Evolutionary conservation across 2,329 filamentous ascomycete species (phyloP), one percentile per base, ranked within the genome.

Genomic region (Botryosphaeria dothidea): DNA sequence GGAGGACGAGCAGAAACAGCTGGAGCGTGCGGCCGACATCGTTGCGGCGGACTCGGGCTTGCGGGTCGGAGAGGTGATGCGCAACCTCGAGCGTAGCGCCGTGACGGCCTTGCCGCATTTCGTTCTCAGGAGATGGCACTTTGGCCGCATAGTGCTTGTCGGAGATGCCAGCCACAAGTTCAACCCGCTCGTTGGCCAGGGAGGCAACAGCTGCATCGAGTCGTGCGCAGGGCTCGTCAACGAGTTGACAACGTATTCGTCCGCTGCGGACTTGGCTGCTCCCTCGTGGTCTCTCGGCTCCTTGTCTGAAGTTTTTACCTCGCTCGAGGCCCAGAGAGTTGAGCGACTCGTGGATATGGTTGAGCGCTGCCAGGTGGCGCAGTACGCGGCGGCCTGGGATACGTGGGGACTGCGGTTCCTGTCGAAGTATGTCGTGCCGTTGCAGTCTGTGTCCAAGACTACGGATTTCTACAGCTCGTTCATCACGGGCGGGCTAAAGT

Each of bases 391-490:
- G 13, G 51, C 51, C 8, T 56, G 51, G 51, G 31, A 56, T 25
- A 38, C 51, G 6, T n/a, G 51, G 31, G 31, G 9, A 4, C 31
- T 56, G n/a, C 38, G 38, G 29, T 27, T 56, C 31, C 31, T 56
- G 19, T 3, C 31, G 11, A 38, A 25, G 19, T 25, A 56, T 31
- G 21, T 56, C 21, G 9, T 25, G n/a, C 51, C 51, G 2, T 5
- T 56, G n/a, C 51, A 25, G 19, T 38, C 31, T 1, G 29, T 36
- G 6, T 11, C 51, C 9, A 56, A 56, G 19, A 19, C 31, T 13
- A 56, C 51, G 19, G 51, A 56, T 15, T 56, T 56, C 31, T 56
- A 56, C 31, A 56, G 51, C 34, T 56, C 51, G 19, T 56, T 56
- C 51, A 56, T 56, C 21, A 56, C 51, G 9, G 27, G 51, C 19